These are phyloP conservation scores for Conticribra weissflogii DNA, from an alignment of 108 stramenopile species.

Conservation along the genomic window DNA sequence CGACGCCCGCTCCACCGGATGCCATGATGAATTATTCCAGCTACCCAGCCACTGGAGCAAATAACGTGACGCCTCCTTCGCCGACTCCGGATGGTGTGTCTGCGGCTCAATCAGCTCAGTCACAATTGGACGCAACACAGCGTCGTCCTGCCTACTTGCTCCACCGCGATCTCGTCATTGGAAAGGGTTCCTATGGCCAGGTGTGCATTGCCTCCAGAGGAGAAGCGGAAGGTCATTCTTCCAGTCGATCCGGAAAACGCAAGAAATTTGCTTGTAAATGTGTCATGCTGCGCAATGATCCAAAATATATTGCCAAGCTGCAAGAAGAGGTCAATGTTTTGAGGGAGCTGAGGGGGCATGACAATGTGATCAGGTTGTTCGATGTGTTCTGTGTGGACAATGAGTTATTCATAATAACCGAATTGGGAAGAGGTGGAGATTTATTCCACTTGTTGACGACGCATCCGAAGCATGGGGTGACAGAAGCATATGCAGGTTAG, in stretches of 20 bases:
- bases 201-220: conserved; percentile 91
- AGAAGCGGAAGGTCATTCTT: conserved; percentile 76
- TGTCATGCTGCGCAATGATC: conserved; percentile 87
- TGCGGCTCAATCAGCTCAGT: conserved; percentile 14
- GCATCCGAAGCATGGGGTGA: conserved; percentile 93
- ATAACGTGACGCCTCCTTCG: conserved; percentile 37
- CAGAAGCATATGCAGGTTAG: conserved; percentile 90
- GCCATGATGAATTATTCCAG: conserved; percentile 10
- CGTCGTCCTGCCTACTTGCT: conserved; percentile 88
- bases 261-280: conserved; percentile 94
- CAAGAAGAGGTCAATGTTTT: conserved; percentile 93
- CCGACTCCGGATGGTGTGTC: conserved; percentile 14
- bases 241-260: conserved; percentile 66
- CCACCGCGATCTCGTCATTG: conserved; percentile 89
- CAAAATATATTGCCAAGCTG: conserved; percentile 92
- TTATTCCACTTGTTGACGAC: conserved; percentile 91
- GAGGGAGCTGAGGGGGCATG: conserved; percentile 79
- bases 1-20: conserved; percentile 7
- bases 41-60: conserved; percentile 12
- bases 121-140: conserved; percentile 48
- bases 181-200: conserved; percentile 91
- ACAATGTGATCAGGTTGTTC: conserved; percentile 57
- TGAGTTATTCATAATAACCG: conserved; percentile 78
- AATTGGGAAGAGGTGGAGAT: conserved; percentile 89
- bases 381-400: conserved; percentile 63